Evolutionary conservation across 2,329 filamentous ascomycete genomes (phyloP).

Genomic region (Cryphonectria parasitica): DNA sequence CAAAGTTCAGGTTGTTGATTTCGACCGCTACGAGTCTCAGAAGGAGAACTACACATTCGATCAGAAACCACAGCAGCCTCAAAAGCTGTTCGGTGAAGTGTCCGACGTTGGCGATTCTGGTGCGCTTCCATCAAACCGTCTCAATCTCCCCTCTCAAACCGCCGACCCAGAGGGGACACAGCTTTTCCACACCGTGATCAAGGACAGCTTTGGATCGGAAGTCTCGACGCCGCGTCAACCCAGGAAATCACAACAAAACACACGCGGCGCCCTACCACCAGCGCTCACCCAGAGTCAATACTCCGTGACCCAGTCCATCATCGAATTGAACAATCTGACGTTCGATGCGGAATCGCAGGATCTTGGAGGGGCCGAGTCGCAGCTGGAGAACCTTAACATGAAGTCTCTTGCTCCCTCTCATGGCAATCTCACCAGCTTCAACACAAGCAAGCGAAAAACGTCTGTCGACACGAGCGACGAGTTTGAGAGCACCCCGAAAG

Average conservation of each 20-base stretch:
- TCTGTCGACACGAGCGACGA: constrained; percentile 57
- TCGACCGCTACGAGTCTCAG: constrained; percentile 68
- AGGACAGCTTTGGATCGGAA: constrained; percentile 53
- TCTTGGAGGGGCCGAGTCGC: constrained; percentile 54
- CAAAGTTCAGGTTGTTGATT: constrained; percentile 42
- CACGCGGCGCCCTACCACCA: constrained; percentile 32
- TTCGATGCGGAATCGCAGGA: constrained; percentile 60
- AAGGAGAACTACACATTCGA: constrained; percentile 78
- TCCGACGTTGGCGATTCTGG: constrained; percentile 60
- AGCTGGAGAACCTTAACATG: constrained; percentile 49
- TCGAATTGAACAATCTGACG: constrained; percentile 56
- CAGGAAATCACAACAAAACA: constrained; percentile 29
- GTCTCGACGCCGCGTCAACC: constrained; percentile 35
- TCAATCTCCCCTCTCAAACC: constrained; percentile 51
- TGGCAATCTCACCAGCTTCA: constrained; percentile 40
- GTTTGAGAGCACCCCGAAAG: constrained; percentile 41
- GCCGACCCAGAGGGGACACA: constrained; percentile 40
- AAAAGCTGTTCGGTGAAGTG: constrained; percentile 60
- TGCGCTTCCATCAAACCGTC: constrained; percentile 50
- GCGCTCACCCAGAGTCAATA: constrained; percentile 33
- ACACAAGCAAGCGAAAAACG: constrained; percentile 61
- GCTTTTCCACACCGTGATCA: constrained; percentile 47
- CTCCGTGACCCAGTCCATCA: constrained; percentile 45
- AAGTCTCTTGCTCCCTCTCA: constrained; percentile 39
- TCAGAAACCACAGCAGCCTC: constrained; percentile 43